phyloP scores from a whole-genome alignment of 305 asterid genomes.

The Rubia balearica region DNA sequence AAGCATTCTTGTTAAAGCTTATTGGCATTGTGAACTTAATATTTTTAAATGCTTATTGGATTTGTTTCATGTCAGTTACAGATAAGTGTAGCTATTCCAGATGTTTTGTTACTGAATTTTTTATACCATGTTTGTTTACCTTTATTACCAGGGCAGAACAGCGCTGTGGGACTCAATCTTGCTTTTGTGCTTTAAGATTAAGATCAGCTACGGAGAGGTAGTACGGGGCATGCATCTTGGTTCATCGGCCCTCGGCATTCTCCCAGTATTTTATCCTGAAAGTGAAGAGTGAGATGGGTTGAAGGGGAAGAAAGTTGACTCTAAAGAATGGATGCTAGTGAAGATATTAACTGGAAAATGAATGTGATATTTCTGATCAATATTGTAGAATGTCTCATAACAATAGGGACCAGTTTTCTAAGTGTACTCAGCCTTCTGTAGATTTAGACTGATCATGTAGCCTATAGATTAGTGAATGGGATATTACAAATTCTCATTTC shows the following conservation, averaged over 20 bases:
- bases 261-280: conserved; percentile 64
- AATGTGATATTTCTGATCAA: neutral
- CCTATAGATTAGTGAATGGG: neutral
- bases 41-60: neutral
- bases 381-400: conserved; percentile 8
- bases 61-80: neutral
- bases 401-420: neutral
- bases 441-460: conserved; percentile 3
- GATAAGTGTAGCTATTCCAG: neutral
- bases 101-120: neutral
- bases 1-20: neutral
- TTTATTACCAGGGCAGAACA: conserved; percentile 73
- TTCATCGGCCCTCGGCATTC: conserved; percentile 76
- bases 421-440: neutral
- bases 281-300: conserved; percentile 29
- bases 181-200: conserved; percentile 65
- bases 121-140: neutral
- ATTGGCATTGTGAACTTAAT: neutral
- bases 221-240: conserved; percentile 89
- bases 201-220: conserved; percentile 62
- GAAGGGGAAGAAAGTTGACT: neutral
- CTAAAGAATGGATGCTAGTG: conserved; percentile 1
- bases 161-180: conserved; percentile 87
- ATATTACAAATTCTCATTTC: neutral
- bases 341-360: no score